Conservation (phyloP, 2,329 filamentous ascomycete genomes). For the Colletotrichum acutatum region DNA sequence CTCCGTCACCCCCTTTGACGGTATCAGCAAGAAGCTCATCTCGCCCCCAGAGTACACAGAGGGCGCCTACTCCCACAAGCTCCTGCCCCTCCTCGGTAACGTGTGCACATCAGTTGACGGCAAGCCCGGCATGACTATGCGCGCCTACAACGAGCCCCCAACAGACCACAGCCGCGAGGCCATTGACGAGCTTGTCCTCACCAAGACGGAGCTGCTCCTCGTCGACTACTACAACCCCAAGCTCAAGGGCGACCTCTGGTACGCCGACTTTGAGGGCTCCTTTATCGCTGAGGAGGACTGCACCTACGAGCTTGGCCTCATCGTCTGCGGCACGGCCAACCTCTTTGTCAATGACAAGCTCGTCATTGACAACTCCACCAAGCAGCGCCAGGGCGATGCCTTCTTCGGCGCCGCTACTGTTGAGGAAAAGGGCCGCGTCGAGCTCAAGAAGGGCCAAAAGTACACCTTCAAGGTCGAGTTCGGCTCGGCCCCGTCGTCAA, state of each 20-base stretch:
- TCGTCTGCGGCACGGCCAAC: slow-evolving; percentile 73
- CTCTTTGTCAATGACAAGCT: slow-evolving; percentile 71
- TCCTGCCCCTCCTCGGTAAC: slow-evolving; percentile 68
- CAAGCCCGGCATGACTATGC: slow-evolving; percentile 69
- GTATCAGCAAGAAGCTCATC: slow-evolving; percentile 67
- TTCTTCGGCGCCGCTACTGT: slow-evolving; percentile 74
- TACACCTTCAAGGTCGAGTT: slow-evolving; percentile 72
- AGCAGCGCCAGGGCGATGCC: slow-evolving; percentile 69
- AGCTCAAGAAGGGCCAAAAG: slow-evolving; percentile 67
- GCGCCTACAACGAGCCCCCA: slow-evolving; percentile 70
- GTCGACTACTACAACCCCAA: slow-evolving; percentile 64
- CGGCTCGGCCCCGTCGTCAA: slow-evolving; percentile 67
- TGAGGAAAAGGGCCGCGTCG: slow-evolving; percentile 69
- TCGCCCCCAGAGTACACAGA: slow-evolving; percentile 62
- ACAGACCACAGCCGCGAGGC: slow-evolving; percentile 56
- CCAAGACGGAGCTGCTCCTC: slow-evolving; percentile 61
- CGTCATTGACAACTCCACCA: slow-evolving; percentile 73
- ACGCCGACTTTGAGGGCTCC: slow-evolving; percentile 69
- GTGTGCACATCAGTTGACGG: slow-evolving; percentile 63
- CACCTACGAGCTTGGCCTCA: slow-evolving; percentile 73
- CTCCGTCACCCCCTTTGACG: slow-evolving; percentile 78
- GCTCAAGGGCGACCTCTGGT: slow-evolving; percentile 64
- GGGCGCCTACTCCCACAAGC: slow-evolving; percentile 73
- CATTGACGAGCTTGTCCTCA: slow-evolving; percentile 61
- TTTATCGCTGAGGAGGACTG: slow-evolving; percentile 70